These are phyloP conservation scores for Neurospora sp. DNA, from an alignment of 495 filamentous ascomycete species.

Conservation along the genomic window DNA sequence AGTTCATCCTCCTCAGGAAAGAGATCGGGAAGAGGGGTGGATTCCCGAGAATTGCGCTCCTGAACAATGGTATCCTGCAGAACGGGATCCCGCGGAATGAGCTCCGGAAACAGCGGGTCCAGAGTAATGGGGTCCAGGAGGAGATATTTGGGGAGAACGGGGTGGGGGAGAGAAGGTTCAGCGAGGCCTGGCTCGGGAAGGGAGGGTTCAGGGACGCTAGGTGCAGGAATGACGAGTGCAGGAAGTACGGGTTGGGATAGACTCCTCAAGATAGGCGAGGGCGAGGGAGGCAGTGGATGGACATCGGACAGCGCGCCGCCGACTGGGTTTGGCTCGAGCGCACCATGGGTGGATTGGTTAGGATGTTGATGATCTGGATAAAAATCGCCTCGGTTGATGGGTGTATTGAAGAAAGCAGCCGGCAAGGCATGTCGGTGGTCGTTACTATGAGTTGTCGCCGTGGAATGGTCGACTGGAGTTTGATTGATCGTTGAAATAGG, in stretches of 20 bases:
- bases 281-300: neutral
- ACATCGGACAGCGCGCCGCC: neutral
- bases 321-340: neutral
- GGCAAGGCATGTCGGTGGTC: neutral
- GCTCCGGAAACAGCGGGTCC: neutral
- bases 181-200: neutral
- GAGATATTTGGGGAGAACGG: neutral
- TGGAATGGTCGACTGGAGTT: neutral
- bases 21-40: too few species aligned
- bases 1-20: too few species aligned
- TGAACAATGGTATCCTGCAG: too few species aligned
- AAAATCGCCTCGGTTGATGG: neutral
- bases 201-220: too few species aligned
- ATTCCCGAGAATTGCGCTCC: too few species aligned
- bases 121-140: neutral
- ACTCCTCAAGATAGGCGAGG: neutral
- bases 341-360: neutral
- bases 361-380: neutral
- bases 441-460: neutral
- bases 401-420: neutral
- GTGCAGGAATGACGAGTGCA: too few species aligned
- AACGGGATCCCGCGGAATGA: neutral
- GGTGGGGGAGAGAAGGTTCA: neutral
- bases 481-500: neutral
- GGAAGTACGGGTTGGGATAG: neutral